These are phyloP conservation scores for Lotmaria passim DNA, from an alignment of 208 protist genomes.

Conservation along the genomic window DNA sequence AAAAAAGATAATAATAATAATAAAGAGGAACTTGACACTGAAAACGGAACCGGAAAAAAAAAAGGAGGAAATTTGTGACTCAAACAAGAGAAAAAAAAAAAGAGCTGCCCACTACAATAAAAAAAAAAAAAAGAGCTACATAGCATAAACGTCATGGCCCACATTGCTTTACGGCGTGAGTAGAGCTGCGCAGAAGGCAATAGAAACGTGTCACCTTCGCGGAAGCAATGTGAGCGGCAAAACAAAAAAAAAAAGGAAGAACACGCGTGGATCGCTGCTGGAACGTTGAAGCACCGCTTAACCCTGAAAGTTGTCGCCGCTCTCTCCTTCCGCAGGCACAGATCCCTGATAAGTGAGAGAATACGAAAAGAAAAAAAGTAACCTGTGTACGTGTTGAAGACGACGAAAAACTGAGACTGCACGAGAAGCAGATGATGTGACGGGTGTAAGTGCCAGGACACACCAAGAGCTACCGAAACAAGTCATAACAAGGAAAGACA, in stretches of 20 bases:
- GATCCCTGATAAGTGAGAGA: not conserved
- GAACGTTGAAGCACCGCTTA: not conserved
- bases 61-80: not conserved
- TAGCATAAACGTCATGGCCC: too few species aligned
- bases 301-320: not conserved
- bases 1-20: conserved; percentile 3
- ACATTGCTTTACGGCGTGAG: too few species aligned
- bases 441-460: too few species aligned
- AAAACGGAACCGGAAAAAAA: conserved; percentile 7
- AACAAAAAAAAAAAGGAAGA: conserved; percentile 22
- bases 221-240: conserved; percentile 3
- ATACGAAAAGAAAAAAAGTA: conserved; percentile 11
- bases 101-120: too few species aligned
- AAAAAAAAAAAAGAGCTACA: conserved; percentile 12
- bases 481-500: too few species aligned
- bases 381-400: not conserved
- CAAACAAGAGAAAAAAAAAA: not conserved
- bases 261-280: not conserved
- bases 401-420: too few species aligned
- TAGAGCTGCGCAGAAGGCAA: too few species aligned
- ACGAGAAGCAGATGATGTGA: not conserved
- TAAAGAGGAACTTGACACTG: not conserved
- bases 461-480: too few species aligned
- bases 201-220: too few species aligned
- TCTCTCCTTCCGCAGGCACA: not conserved